Evolutionary conservation across 108 stramenopile species (phyloP), one percentile per base, ranked within the genome.

Genomic region (Skeletonema costatum): DNA sequence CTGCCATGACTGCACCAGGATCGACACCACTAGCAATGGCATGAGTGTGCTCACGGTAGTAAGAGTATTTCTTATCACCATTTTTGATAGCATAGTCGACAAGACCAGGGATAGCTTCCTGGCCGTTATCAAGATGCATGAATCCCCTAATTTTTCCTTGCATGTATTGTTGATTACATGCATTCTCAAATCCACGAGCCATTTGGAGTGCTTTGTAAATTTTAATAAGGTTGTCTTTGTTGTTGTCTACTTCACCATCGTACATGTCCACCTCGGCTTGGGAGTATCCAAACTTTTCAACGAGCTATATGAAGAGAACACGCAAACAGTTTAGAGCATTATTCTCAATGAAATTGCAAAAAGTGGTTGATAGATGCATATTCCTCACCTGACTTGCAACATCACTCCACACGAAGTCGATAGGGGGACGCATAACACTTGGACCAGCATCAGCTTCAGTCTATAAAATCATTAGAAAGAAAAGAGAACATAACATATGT

Each of bases 151-250:
- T 97, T 77, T 93, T 95, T 41, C 95, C 97, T 70, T 97, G 97
- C 98, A 99, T 99, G 90, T 99, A 99, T 42, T 95, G 92, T 78
- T 98, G 97, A 86, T 97, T 98, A 90, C 98, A 99, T 44, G 98
- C 97, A 79, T 99, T 99, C 73, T 99, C 98, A 70, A 99, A 99
- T 63, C 89, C 91, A 59, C 98, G 92, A 36, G 93, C 93, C 85
- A 97, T 62, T 73, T 92, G 87, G 88, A 97, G 93, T 63, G 92
- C 86, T 65, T 91, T 90, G 92, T 97, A 96, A 36, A 91, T 65
- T 62, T 94, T 80, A 71, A 93, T 66, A 32, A 97, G 83, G 11
- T 63, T 83, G 29, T 92, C 92, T 78, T 97, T 96, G 85, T 88
- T 84, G 65, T 69, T 74, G 32, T 95, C 90, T 39, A 96, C 73